phyloP scores from a whole-genome alignment of 106 monocot genomes.

The Cymbidium sinense region DNA sequence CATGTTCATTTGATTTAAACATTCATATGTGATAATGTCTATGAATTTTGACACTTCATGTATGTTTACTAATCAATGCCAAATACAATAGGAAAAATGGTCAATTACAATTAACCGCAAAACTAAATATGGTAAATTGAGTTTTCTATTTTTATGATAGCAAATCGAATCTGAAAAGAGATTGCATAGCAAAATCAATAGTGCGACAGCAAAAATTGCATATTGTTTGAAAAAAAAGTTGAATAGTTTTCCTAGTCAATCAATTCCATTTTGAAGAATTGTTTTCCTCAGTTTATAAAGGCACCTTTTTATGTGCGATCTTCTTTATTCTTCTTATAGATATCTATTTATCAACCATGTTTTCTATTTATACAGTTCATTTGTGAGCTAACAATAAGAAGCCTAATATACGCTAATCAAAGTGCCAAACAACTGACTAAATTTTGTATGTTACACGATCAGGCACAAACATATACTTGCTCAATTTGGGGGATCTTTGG shows the following conservation, averaged over 20 bases:
- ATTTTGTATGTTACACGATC: not conserved
- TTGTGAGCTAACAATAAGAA: not conserved
- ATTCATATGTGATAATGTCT: not conserved
- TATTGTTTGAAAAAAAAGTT: not conserved
- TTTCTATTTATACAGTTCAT: not conserved
- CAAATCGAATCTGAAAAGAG: not conserved
- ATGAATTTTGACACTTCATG: not conserved
- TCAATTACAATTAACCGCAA: not conserved
- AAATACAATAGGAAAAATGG: not conserved
- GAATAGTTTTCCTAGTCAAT: not conserved
- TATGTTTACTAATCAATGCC: not conserved
- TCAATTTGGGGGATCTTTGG: conserved; percentile 88
- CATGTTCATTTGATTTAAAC: too few relatives aligned
- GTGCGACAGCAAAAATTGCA: not conserved
- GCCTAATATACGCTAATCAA: not conserved
- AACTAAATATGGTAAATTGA: not conserved
- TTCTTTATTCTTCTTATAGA: not conserved
- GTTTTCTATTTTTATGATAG: not conserved
- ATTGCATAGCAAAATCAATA: not conserved
- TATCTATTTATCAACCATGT: not conserved
- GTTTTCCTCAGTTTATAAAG: not conserved
- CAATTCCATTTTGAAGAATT: not conserved
- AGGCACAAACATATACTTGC: conserved; percentile 91
- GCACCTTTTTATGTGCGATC: not conserved
- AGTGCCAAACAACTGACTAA: not conserved